A percentile compares a stretch with the other conserved stretches of the same genome.
Evolutionary conservation across 2,329 filamentous ascomycete genomes (phyloP).

Genomic region (Nemania serpens): DNA sequence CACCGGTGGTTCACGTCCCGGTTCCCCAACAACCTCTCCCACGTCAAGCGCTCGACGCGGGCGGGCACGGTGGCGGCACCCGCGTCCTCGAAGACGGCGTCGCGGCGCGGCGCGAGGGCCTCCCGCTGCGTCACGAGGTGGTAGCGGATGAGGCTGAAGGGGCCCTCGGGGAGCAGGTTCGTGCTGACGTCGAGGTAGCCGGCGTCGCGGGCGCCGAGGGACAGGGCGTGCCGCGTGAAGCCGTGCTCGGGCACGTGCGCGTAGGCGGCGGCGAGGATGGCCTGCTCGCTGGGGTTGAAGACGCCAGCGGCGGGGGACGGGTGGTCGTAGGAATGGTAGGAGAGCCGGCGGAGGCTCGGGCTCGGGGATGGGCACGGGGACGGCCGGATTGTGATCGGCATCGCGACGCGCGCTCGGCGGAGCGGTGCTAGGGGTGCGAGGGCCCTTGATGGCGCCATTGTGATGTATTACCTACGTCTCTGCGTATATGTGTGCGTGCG

Average conservation of each 20-base stretch:
- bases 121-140: constrained; percentile 72
- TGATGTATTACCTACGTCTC: neutral
- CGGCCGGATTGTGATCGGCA: neutral
- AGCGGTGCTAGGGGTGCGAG: constrained; percentile 26
- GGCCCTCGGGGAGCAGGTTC: constrained; percentile 77
- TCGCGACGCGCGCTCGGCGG: constrained; percentile 14
- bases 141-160: constrained; percentile 81
- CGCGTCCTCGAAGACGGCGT: constrained; percentile 44
- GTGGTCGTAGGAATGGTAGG: constrained; percentile 78
- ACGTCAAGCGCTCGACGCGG: constrained; percentile 72
- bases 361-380: constrained; percentile 29
- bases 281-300: constrained; percentile 71
- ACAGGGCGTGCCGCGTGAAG: constrained; percentile 76
- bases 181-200: constrained; percentile 87
- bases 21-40: constrained; percentile 80
- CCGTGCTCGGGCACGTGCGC: constrained; percentile 78
- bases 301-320: constrained; percentile 57
- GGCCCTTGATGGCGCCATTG: constrained; percentile 39
- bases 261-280: constrained; percentile 83
- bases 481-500: neutral
- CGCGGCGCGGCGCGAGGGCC: constrained; percentile 54
- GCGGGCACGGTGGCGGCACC: constrained; percentile 42
- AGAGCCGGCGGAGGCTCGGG: constrained; percentile 12
- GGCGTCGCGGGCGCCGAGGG: constrained; percentile 78
- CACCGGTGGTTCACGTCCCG: constrained; percentile 72